Percentiles rank a stretch among this genome's conserved stretches.
Conservation (phyloP, 148 eudicot species). For the Heliamphora exappendiculata region DNA sequence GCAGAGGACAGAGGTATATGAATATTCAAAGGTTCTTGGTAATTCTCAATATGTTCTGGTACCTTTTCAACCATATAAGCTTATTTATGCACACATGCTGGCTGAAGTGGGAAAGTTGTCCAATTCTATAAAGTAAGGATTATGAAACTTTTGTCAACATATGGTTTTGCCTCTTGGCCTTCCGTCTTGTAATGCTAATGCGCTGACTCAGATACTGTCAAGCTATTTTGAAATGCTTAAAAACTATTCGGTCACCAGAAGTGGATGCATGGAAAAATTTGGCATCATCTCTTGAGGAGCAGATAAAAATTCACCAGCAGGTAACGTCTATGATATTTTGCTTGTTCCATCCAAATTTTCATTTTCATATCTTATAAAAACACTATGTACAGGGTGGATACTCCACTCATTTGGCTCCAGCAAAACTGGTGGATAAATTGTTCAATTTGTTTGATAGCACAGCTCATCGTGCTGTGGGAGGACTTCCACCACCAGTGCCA, state of each 20-base stretch:
- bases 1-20: slow-evolving; percentile 72
- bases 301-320: slow-evolving; percentile 66
- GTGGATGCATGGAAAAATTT: slow-evolving; percentile 48
- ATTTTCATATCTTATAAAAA: not conserved
- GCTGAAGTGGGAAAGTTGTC: slow-evolving; percentile 75
- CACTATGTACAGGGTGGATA: slow-evolving; percentile 53
- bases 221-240: slow-evolving; percentile 46
- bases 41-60: slow-evolving; percentile 61
- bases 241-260: slow-evolving; percentile 57
- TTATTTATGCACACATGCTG: slow-evolving; percentile 70
- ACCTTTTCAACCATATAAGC: slow-evolving; percentile 78
- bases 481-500: slow-evolving; percentile 57
- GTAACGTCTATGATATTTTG: slow-evolving; percentile 19
- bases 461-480: slow-evolving; percentile 73
- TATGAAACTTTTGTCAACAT: not conserved
- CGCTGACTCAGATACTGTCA: slow-evolving; percentile 58
- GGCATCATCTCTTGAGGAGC: slow-evolving; percentile 65
- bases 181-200: not conserved
- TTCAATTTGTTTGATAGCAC: slow-evolving; percentile 60
- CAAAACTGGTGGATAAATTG: slow-evolving; percentile 56
- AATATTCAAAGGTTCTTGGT: slow-evolving; percentile 74
- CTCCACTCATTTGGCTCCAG: slow-evolving; percentile 55
- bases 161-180: not conserved
- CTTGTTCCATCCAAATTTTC: not conserved
- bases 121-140: slow-evolving; percentile 68